Base-by-base conservation (phyloP, 805 yeast genomes). In the Nakazawaea laoshanensis region DNA sequence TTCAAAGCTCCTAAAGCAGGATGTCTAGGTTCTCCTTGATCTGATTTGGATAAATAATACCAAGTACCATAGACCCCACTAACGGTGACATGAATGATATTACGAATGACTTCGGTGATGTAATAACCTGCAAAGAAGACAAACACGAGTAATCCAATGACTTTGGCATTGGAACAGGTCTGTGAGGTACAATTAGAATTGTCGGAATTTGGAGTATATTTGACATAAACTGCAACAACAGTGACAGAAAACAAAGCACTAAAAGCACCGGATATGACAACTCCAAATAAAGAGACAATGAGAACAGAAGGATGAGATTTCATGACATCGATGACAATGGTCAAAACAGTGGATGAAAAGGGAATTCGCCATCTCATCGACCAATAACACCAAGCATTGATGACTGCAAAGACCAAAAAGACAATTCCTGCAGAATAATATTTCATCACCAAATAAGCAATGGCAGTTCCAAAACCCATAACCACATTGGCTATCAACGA, bases 11-110 rank as follows among this genome's bases (percentile, higher is more conserved):
- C 87, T 40, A 77, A 59, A 1, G 94, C 92, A 3, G 95, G 89
- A 62, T 70, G 67, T 45, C 51, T 66, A 20, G 95, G 95, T 26
- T 30, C 38, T 10, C 38, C 38, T 29, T 35, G 38, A 15, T 35
- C 38, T 9, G 86, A 72, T 35, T 65, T 65, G 13, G 81, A 70
- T 54, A 82, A 69, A 55, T 85, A 88, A 55, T 84, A 87, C 96
- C 96, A 88, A 7, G 89, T 72, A 7, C 96, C 96, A 51, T 72
- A 88, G 13, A 86, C 74, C 17, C 95, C 95, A 16, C 89, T 68
- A 29, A 85, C 76, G 1, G 87, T 73, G 15, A 80, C 82, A 49
- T 88, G 94, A 23, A 86, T 77, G 11, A 83, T 66, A 46, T 83
- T 86, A 56, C 77, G 76, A 37, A 84, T 63, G 13, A 87, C 92